A percentile compares a stretch with the other conserved stretches of the same genome.
Conservation (phyloP, 2,329 filamentous ascomycete species). For the Apiospora arundinis region DNA sequence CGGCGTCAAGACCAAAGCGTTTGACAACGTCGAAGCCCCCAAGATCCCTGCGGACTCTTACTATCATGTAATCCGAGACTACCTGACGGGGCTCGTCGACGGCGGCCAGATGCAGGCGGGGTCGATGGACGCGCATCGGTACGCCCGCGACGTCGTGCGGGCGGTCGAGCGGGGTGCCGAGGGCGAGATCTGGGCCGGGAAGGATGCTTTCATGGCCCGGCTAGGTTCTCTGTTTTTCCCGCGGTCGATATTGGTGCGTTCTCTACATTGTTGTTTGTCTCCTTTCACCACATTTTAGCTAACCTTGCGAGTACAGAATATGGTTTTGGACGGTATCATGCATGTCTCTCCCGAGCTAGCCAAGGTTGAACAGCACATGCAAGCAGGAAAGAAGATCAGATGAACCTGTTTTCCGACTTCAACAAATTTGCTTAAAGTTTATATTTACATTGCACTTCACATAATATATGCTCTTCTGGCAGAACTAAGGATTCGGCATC, state of each 20-base stretch:
- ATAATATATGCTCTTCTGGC: too few relatives aligned
- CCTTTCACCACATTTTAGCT: background rate
- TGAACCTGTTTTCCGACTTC: too few relatives aligned
- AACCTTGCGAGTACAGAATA: background rate
- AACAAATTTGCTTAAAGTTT: too few relatives aligned
- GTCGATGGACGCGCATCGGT: constrained; percentile 25
- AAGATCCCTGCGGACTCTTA: constrained; percentile 30
- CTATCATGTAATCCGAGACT: constrained; percentile 28
- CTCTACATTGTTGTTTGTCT: background rate
- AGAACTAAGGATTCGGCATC: too few relatives aligned
- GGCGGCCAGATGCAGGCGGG: constrained; percentile 24
- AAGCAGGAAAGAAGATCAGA: background rate
- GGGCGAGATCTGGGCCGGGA: constrained; percentile 32
- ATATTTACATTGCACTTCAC: too few relatives aligned
- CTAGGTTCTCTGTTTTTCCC: background rate
- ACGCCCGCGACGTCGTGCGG: constrained; percentile 28
- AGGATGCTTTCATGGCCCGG: constrained; percentile 22
- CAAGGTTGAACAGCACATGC: background rate
- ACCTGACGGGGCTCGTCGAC: constrained; percentile 24
- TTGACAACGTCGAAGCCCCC: constrained; percentile 21
- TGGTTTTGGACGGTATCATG: background rate
- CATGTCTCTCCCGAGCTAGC: background rate
- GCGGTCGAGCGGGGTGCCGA: constrained; percentile 30
- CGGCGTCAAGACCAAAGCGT: constrained; percentile 32
- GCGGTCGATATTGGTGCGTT: background rate